These are phyloP conservation scores for Chenopodium formosanum DNA, from an alignment of 148 eudicot species.

Conservation along the genomic window DNA sequence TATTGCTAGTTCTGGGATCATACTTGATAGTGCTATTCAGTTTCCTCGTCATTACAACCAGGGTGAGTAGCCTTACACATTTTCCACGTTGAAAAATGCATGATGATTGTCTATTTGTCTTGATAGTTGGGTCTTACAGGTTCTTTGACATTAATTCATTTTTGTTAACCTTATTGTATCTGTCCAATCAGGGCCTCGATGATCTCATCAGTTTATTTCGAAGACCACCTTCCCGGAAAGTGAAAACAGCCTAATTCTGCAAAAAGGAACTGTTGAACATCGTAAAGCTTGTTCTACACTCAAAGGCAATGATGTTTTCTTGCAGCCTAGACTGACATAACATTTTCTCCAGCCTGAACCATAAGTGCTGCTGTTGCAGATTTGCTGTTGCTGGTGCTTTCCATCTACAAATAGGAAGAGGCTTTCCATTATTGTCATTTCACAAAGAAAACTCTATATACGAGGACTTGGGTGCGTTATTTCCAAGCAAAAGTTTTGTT, in stretches of 20 bases:
- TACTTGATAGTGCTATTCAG: slow-evolving; percentile 89
- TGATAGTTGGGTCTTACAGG: not conserved
- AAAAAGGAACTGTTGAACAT: slow-evolving; percentile 5
- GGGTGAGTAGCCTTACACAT: slow-evolving; percentile 38
- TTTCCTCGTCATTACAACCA: slow-evolving; percentile 84
- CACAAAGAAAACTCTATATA: slow-evolving; percentile 1
- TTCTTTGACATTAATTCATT: not conserved
- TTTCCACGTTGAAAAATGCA: not conserved
- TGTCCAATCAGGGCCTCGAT: slow-evolving; percentile 43
- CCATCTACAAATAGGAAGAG: slow-evolving; percentile 18
- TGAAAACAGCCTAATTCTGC: slow-evolving; percentile 36
- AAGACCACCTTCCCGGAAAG: slow-evolving; percentile 50
- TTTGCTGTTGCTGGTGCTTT: slow-evolving; percentile 10
- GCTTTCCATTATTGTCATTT: slow-evolving; percentile 8
- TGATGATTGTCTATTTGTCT: not conserved
- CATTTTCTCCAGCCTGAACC: slow-evolving; percentile 18
- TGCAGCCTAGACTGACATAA: slow-evolving; percentile 10
- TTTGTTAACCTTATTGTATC: slow-evolving; percentile 2
- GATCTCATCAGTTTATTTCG: slow-evolving; percentile 55
- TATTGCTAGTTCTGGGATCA: slow-evolving; percentile 88
- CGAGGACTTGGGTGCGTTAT: slow-evolving; percentile 7
- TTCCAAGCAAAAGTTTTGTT: slow-evolving; percentile 17
- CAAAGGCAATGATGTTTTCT: slow-evolving; percentile 8
- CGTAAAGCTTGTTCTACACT: slow-evolving; percentile 9
- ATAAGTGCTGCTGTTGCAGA: slow-evolving; percentile 8